phyloP scores from a whole-genome alignment of 306 rosid genomes.

The Rubus parviflorus region DNA sequence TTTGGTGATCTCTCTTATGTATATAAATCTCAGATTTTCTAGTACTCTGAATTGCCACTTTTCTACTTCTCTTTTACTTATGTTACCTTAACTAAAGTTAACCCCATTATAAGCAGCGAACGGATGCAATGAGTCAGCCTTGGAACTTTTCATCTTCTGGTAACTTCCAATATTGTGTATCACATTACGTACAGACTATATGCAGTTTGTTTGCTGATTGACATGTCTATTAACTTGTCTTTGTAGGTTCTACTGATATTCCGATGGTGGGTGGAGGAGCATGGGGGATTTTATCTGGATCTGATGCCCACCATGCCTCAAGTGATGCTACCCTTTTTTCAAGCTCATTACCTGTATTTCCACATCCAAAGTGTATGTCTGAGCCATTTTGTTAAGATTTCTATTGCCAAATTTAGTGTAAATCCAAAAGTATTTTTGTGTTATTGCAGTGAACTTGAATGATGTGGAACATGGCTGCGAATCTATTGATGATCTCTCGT shows the following conservation, averaged over 20 bases:
- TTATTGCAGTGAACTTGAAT: conserved; percentile 61
- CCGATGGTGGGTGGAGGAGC: conserved; percentile 40
- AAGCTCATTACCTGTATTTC: conserved; percentile 78
- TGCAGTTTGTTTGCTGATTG: conserved; percentile 14
- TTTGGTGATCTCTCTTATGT: background rate
- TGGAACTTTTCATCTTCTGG: conserved; percentile 51
- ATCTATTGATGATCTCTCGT: conserved; percentile 50
- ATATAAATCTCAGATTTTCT: background rate
- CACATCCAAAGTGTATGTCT: conserved; percentile 63
- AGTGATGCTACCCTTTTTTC: conserved; percentile 78
- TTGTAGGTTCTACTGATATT: conserved; percentile 54
- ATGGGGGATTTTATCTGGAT: conserved; percentile 54
- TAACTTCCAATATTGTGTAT: conserved; percentile 25
- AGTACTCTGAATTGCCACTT: background rate
- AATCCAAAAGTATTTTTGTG: conserved; percentile 29
- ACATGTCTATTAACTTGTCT: conserved; percentile 14
- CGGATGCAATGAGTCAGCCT: conserved; percentile 64
- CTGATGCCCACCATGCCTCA: conserved; percentile 54
- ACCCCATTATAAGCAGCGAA: conserved; percentile 32
- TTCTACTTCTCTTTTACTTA: background rate
- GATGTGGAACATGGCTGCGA: conserved; percentile 46
- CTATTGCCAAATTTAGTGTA: background rate
- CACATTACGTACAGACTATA: conserved; percentile 1
- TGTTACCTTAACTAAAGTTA: conserved; percentile 13
- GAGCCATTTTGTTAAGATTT: conserved; percentile 18